Conservation (phyloP, 179 eudicot species). For the Spinacia oleracea region DNA sequence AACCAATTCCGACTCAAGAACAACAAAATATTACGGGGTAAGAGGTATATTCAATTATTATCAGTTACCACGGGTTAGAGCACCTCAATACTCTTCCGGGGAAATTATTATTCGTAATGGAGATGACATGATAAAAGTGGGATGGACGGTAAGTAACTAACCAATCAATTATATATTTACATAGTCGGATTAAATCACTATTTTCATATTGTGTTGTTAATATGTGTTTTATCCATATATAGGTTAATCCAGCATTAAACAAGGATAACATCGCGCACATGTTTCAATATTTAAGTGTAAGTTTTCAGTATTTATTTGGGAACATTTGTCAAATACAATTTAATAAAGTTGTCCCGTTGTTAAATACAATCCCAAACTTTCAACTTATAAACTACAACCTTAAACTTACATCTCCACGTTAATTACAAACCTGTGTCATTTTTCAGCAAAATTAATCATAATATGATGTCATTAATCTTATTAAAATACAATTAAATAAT, state of each 20-base stretch:
- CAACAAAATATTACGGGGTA: conserved; percentile 1
- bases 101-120: conserved; percentile 17
- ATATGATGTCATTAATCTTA: no score
- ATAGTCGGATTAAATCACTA: no score
- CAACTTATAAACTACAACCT: no score
- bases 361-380: no score
- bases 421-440: no score
- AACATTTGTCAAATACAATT: no score
- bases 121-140: conserved; percentile 12
- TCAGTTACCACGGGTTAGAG: neutral
- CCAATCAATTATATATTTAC: neutral
- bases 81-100: conserved; percentile 10
- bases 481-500: no score
- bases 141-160: conserved; percentile 21
- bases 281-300: neutral
- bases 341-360: no score
- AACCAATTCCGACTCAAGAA: conserved; percentile 17
- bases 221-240: neutral
- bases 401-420: no score
- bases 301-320: neutral
- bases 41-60: neutral
- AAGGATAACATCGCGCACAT: no score
- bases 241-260: no score
- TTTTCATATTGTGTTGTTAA: neutral
- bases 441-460: no score